Evolutionary conservation across 2,329 filamentous ascomycete species (phyloP).

Genomic region (Colletotrichum magnum): DNA sequence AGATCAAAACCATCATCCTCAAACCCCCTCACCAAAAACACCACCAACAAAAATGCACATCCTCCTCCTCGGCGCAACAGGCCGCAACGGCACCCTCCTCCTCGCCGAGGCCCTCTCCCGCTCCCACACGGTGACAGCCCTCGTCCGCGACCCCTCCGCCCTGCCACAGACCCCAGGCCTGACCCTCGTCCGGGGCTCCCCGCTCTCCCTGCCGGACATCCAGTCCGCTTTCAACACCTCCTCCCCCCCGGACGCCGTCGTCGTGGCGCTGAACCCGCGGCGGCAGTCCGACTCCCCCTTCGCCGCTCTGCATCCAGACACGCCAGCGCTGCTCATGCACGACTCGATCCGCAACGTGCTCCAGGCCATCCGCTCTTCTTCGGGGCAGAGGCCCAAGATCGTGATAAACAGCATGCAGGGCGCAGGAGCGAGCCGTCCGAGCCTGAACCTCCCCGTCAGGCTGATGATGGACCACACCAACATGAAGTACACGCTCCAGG

Average conservation of each 20-base stretch:
- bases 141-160: slow-evolving; percentile 57
- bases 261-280: slow-evolving; percentile 64
- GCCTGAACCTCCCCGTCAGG: slow-evolving; percentile 58
- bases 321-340: slow-evolving; percentile 61
- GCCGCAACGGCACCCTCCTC: slow-evolving; percentile 61
- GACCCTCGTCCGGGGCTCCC: slow-evolving; percentile 55
- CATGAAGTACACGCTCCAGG: slow-evolving; percentile 61
- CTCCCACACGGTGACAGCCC: slow-evolving; percentile 60
- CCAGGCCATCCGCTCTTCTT: slow-evolving; percentile 53
- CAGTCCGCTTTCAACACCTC: slow-evolving; percentile 50
- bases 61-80: slow-evolving; percentile 62
- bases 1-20: neutral
- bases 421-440: slow-evolving; percentile 59
- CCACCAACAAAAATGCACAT: slow-evolving; percentile 55
- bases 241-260: slow-evolving; percentile 52
- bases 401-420: slow-evolving; percentile 67
- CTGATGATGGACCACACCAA: slow-evolving; percentile 61
- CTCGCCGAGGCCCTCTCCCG: slow-evolving; percentile 55
- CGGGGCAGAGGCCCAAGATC: slow-evolving; percentile 53
- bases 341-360: slow-evolving; percentile 56
- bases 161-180: slow-evolving; percentile 51
- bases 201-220: slow-evolving; percentile 54
- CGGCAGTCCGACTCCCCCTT: slow-evolving; percentile 64
- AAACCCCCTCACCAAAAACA: neutral
- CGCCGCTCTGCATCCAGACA: slow-evolving; percentile 52